These are phyloP conservation scores for Coffea canephora DNA, from an alignment of 257 asterid species.

Conservation along the genomic window DNA sequence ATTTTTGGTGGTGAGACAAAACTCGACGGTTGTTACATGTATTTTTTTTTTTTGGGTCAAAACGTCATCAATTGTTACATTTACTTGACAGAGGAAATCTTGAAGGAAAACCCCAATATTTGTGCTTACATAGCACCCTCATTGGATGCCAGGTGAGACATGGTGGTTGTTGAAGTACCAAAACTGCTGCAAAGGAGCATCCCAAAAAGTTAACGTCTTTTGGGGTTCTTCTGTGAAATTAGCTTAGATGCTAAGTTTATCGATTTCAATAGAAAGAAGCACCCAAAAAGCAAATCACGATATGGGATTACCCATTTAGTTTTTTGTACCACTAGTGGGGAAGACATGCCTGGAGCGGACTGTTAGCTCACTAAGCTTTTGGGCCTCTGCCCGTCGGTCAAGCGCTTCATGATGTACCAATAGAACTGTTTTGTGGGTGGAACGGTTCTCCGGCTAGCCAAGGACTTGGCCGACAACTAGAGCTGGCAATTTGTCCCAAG, in stretches of 20 bases:
- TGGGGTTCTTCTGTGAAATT: too few species aligned
- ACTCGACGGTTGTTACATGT: too few species aligned
- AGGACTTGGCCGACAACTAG: constrained; percentile 50
- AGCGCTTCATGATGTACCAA: constrained; percentile 75
- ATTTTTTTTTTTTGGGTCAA: too few species aligned
- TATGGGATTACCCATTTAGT: constrained; percentile 79
- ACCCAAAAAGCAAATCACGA: constrained; percentile 68
- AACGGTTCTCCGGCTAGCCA: constrained; percentile 68
- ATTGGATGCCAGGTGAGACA: constrained; percentile 67
- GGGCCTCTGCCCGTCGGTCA: constrained; percentile 66
- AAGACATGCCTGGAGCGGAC: constrained; percentile 91
- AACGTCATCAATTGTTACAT: constrained; percentile 22
- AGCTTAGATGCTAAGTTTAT: too few species aligned
- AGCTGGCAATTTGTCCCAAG: too few species aligned
- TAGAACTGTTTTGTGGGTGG: constrained; percentile 82
- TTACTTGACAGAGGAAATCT: constrained; percentile 58
- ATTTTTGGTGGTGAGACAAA: too few species aligned
- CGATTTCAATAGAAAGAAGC: too few species aligned
- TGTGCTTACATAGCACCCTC: constrained; percentile 72
- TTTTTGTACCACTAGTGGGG: constrained; percentile 82
- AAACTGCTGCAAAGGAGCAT: constrained; percentile 77
- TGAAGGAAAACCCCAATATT: constrained; percentile 53
- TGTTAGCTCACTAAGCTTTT: constrained; percentile 71
- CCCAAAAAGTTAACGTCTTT: constrained; percentile 42
- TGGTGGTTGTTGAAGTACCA: constrained; percentile 71